phyloP scores from a whole-genome alignment of 345 rosid species.

The Rhodamnia rubescens region DNA sequence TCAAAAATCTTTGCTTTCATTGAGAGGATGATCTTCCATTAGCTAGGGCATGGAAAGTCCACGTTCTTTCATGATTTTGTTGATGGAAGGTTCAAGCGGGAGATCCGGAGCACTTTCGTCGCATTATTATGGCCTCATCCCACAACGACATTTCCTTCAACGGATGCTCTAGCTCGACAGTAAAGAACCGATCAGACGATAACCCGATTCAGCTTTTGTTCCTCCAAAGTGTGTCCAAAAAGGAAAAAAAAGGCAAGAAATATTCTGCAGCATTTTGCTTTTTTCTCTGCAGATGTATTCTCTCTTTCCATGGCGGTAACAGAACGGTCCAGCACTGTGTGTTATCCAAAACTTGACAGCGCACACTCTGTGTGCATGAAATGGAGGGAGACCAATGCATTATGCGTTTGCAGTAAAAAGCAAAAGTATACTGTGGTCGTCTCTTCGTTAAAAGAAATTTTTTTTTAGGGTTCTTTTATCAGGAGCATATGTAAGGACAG shows the following conservation, averaged over 20 bases:
- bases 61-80: neutral
- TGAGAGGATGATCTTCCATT: neutral
- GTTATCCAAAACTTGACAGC: neutral
- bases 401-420: neutral
- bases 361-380: neutral
- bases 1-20: neutral
- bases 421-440: neutral
- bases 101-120: neutral
- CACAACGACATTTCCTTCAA: neutral
- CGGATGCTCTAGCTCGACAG: neutral
- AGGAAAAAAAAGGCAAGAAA: neutral
- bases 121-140: neutral
- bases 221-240: neutral
- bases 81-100: neutral
- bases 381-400: neutral
- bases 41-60: neutral
- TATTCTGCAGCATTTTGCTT: neutral
- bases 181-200: neutral
- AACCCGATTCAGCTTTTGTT: neutral
- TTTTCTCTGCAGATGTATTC: neutral
- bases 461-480: neutral
- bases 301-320: neutral
- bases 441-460: neutral
- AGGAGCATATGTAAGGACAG: neutral
- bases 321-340: neutral